Evolutionary conservation across 352 stramenopile genomes (phyloP).

Genomic region (Globisporangium cylindrosporum): DNA sequence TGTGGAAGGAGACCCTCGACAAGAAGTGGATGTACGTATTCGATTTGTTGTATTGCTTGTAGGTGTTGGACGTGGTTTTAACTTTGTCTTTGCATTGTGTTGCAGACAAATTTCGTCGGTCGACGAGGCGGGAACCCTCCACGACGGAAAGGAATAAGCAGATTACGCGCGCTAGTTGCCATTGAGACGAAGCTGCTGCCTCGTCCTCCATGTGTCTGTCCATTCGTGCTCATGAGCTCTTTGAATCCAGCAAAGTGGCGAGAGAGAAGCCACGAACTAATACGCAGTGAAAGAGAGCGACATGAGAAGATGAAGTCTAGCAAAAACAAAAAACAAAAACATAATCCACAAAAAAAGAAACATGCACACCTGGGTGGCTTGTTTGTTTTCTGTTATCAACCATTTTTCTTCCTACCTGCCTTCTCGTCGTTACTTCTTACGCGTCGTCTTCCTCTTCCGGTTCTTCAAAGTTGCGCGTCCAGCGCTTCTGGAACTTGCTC

Average conservation of each 20-base stretch:
- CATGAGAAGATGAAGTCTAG: background rate
- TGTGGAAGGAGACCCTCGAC: slow-evolving; percentile 98
- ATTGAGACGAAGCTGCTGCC: background rate
- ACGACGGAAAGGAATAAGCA: slow-evolving; percentile 69
- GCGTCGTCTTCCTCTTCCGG: slow-evolving; percentile 13
- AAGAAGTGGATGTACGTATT: slow-evolving; percentile 93
- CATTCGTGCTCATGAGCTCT: background rate
- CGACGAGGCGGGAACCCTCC: slow-evolving; percentile 77
- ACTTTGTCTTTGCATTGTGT: slow-evolving; percentile 14
- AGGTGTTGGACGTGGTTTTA: background rate
- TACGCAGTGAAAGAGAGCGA: background rate
- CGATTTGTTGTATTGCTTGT: background rate
- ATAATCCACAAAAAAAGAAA: background rate
- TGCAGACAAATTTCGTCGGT: slow-evolving; percentile 87
- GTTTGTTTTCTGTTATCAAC: background rate
- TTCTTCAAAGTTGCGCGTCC: slow-evolving; percentile 70
- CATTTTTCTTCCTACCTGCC: background rate
- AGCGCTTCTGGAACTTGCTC: slow-evolving; percentile 49
- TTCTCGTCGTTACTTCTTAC: background rate
- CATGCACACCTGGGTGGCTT: background rate
- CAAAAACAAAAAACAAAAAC: background rate
- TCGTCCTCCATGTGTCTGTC: background rate
- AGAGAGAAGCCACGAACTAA: background rate
- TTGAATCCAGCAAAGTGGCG: background rate
- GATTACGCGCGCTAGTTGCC: background rate